Conservation (phyloP, 2,329 filamentous ascomycete species). For the Diaporthe batatas region DNA sequence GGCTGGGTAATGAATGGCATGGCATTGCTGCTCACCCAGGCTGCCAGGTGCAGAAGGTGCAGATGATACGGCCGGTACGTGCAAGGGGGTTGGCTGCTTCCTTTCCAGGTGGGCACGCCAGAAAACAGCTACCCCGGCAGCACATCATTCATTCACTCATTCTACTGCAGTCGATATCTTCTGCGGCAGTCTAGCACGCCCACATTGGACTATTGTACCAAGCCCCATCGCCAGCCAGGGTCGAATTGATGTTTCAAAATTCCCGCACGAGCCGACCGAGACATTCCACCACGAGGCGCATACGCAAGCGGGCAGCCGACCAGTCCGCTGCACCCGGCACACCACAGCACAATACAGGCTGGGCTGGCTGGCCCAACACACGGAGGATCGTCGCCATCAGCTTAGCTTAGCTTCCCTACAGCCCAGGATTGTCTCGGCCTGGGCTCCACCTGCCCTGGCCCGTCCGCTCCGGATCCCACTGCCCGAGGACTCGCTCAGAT, state of each 20-base stretch:
- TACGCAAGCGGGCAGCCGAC: conserved; percentile 37
- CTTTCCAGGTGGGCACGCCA: neutral
- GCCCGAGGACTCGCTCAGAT: neutral
- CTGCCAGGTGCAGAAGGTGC: neutral
- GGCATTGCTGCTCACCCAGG: neutral
- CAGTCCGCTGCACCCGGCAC: conserved; percentile 4
- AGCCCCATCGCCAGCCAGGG: neutral
- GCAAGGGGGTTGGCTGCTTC: neutral
- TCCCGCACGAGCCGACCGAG: neutral
- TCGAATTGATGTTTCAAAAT: neutral
- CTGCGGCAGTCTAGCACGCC: neutral
- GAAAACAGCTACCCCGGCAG: conserved; percentile 9
- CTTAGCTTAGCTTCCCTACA: conserved; percentile 26
- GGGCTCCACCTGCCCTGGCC: neutral
- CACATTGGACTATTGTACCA: neutral
- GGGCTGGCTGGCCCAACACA: no score
- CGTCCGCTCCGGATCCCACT: neutral
- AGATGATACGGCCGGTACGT: conserved; percentile 10
- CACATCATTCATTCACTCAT: neutral
- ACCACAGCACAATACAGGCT: neutral
- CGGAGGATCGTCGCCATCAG: conserved; percentile 19
- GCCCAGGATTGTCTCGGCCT: conserved; percentile 13
- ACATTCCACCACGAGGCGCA: conserved; percentile 24
- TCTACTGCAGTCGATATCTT: conserved; percentile 18
- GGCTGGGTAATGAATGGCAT: conserved; percentile 35